A percentile compares a stretch with the other conserved stretches of the same genome.
phyloP scores from a whole-genome alignment of 2,329 filamentous ascomycete species.

The Alternaria ventricosa region DNA sequence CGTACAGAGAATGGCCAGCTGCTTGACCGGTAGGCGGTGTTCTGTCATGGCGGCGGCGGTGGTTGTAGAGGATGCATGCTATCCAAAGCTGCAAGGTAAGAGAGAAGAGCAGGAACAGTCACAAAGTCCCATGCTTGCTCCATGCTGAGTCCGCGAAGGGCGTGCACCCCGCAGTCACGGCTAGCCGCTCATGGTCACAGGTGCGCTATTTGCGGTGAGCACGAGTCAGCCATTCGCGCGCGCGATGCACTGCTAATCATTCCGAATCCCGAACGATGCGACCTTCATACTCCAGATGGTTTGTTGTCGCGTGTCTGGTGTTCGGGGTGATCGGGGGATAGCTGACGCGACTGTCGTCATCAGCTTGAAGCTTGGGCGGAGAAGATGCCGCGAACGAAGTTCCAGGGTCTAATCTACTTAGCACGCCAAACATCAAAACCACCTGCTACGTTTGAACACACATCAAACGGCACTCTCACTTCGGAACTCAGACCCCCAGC shows the following conservation, averaged over 20 bases:
- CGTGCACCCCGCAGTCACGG: slow-evolving; percentile 24
- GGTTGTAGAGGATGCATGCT: slow-evolving; percentile 14
- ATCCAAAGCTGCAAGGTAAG: neutral
- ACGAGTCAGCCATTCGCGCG: slow-evolving; percentile 3
- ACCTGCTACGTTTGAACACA: neutral
- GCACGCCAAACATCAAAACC: neutral
- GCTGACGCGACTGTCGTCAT: neutral
- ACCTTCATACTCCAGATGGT: neutral
- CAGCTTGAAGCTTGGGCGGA: slow-evolving; percentile 2
- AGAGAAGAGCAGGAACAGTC: slow-evolving; percentile 1
- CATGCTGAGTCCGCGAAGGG: slow-evolving; percentile 13
- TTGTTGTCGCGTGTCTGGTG: neutral
- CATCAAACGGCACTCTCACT: neutral
- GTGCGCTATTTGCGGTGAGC: slow-evolving; percentile 12
- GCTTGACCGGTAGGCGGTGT: slow-evolving; percentile 48
- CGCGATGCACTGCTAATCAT: neutral
- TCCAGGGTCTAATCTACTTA: neutral
- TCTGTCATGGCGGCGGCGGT: slow-evolving; percentile 43
- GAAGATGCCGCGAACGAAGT: neutral
- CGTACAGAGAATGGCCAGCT: slow-evolving; percentile 50
- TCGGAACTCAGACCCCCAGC: neutral
- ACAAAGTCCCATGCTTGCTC: slow-evolving; percentile 2
- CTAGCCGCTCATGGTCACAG: slow-evolving; percentile 14
- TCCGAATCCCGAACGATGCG: slow-evolving; percentile 7
- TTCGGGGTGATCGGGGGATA: neutral